Evolutionary conservation across 441 rosid genomes (phyloP).

Genomic region (Cnidoscolus chayamansa): DNA sequence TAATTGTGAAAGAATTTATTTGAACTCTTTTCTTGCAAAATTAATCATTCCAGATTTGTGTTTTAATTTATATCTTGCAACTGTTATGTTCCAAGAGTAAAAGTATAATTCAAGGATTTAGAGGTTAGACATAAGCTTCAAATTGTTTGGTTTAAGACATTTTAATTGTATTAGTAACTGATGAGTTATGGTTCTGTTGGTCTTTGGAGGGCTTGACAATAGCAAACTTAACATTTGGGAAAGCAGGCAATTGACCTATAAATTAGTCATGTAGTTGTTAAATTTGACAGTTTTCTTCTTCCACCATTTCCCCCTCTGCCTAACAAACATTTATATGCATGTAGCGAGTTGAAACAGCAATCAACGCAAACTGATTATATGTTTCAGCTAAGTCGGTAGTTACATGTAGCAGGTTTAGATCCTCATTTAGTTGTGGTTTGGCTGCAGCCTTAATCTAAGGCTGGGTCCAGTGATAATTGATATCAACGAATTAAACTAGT

Average conservation of each 20-base stretch:
- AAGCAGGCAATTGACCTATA: background rate
- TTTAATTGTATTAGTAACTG: background rate
- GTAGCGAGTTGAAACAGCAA: background rate
- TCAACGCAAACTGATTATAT: background rate
- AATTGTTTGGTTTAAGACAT: background rate
- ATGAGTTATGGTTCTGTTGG: background rate
- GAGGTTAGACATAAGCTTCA: background rate
- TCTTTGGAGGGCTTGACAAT: background rate
- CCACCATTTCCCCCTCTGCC: background rate
- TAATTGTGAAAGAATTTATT: too few relatives aligned
- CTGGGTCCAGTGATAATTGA: background rate
- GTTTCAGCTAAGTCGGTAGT: background rate
- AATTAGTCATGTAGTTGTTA: slow-evolving; percentile 1
- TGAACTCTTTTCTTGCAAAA: too few relatives aligned
- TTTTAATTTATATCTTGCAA: background rate
- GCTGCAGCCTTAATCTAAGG: background rate
- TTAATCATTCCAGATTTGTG: too few relatives aligned
- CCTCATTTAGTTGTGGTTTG: background rate
- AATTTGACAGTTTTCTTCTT: background rate
- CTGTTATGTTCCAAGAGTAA: background rate
- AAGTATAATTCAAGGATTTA: background rate
- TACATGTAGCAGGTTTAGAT: background rate
- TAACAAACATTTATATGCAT: background rate
- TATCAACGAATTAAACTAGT: background rate
- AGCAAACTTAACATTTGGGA: background rate